Percentiles rank a stretch among this genome's conserved stretches.
phyloP scores from a whole-genome alignment of 768 basidiomycete genomes.

The Cystobasidium tubakii region DNA sequence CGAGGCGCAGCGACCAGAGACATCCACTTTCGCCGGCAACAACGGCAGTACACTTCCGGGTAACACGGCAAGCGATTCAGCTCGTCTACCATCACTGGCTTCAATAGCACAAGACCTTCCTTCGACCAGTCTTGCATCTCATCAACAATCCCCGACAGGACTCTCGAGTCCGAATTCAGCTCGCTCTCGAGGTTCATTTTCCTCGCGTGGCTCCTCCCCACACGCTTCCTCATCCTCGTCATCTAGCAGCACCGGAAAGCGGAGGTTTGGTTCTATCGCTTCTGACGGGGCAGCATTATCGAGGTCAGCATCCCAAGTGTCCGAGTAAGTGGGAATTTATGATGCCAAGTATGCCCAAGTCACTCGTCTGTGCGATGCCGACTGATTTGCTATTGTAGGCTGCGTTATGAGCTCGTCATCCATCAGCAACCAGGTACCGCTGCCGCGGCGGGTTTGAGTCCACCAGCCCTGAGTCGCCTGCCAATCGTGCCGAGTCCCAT shows the following conservation, averaged over 20 bases:
- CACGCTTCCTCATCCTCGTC: conserved; percentile 13
- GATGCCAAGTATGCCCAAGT: too few species aligned
- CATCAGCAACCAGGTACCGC: conserved; percentile 31
- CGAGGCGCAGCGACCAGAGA: not conserved
- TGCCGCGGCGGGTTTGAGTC: conserved; percentile 32
- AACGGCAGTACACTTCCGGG: not conserved
- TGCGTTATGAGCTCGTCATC: conserved; percentile 28
- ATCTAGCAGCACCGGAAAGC: conserved; percentile 4
- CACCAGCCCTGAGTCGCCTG: conserved; percentile 14
- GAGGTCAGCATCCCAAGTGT: not conserved
- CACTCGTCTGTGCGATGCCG: too few species aligned
- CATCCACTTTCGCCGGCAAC: not conserved
- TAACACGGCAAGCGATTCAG: not conserved
- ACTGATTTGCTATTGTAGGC: not conserved
- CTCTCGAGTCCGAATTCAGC: not conserved
- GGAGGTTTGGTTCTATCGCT: not conserved
- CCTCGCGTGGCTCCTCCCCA: conserved; percentile 26
- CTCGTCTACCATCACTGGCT: not conserved
- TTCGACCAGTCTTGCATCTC: not conserved
- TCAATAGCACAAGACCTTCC: conserved; percentile 20
- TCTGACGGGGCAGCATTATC: not conserved
- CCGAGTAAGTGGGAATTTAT: conserved; percentile 7
- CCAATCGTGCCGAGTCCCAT: conserved; percentile 36
- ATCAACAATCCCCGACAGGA: not conserved
- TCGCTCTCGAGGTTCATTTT: not conserved